A percentile compares a stretch with the other conserved stretches of the same genome.
phyloP scores from a whole-genome alignment of 2,329 filamentous ascomycete genomes.

The Rutstroemia sp. region DNA sequence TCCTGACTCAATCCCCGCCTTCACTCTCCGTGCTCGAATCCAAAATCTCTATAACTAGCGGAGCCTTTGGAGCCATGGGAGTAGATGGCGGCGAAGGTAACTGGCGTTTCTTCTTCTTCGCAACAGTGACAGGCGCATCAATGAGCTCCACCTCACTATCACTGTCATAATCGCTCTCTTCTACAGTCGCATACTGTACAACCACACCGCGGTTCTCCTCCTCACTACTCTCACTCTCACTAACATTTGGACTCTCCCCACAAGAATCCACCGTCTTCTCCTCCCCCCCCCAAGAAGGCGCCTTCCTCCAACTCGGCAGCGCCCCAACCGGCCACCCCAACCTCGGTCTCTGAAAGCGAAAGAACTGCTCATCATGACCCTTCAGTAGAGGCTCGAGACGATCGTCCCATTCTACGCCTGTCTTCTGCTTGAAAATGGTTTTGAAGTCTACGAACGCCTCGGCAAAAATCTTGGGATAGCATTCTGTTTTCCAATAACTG shows the following conservation, averaged over 20 bases:
- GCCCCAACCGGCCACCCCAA: constrained; percentile 15
- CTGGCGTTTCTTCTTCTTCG: not conserved
- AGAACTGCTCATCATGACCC: not conserved
- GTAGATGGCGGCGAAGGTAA: not conserved
- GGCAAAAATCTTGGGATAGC: constrained; percentile 35
- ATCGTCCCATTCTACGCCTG: constrained; percentile 52
- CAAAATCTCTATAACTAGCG: not conserved
- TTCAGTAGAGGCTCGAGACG: constrained; percentile 27
- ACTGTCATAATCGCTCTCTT: constrained; percentile 2
- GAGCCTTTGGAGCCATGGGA: not conserved
- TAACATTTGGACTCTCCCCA: not conserved
- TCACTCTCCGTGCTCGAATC: not conserved
- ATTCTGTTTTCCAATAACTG: constrained; percentile 30
- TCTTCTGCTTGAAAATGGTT: constrained; percentile 49
- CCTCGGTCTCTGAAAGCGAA: constrained; percentile 13
- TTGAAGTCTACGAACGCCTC: constrained; percentile 45
- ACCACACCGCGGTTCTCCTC: not conserved
- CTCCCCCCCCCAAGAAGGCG: not conserved
- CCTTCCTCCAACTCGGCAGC: constrained; percentile 11
- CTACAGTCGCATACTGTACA: not conserved
- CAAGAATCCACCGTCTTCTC: not conserved
- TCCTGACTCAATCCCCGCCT: not conserved
- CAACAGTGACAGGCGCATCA: not conserved
- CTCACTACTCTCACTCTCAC: not conserved
- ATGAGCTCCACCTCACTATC: constrained; percentile 6